Base-by-base conservation (phyloP, 2,329 filamentous ascomycete species). In the Aspergillus udagawae region DNA sequence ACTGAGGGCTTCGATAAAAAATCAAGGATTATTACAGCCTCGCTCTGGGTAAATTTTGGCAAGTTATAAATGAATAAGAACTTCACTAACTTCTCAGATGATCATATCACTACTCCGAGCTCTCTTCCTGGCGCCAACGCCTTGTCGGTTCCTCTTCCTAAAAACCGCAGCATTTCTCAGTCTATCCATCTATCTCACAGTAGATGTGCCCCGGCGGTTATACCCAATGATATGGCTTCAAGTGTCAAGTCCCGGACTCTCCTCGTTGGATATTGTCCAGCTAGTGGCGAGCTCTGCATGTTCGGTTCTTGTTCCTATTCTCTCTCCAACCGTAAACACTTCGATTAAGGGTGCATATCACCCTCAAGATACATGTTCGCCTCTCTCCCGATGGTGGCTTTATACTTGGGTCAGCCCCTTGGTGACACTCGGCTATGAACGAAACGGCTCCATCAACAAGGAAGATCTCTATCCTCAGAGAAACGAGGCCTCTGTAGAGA, bases 391-490 rank as follows among this genome's bases (percentile, higher is more conserved):
- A 58, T 60, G 58, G 58, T 60, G 58, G 55, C 25, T 60, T 17
- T 60, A 60, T 20, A 51, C 45, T 20, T 60, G 58, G 58, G 49
- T 55, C 28, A 58, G 48, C 44, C 55, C 58, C 14, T 14, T 60
- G 14, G 52, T 60, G 25, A 29, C 35, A 10, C 42, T 38, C n/a
- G 51, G 51, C 14, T 58, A 55, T 17, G 3, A 38, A 17, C 25
- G n/a, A 20, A 21, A 47, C 17, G 58, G 58, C 17, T 35, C 44
- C 38, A 44, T 58, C 28, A 51, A 27, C 17, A 12, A 32, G 12
- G 29, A 51, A 20, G 49, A 58, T 32, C 45, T 58, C 14, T 21
- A 49, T 20, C 49, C 53, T 27, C 47, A 27, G 32, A 29, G 17
- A 3, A 14, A 32, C 4, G 27, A 55, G 23, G 41, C 27, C 27